Conservation (phyloP, 192 early-diverging fungal species). For the Spinellus fusiger region DNA sequence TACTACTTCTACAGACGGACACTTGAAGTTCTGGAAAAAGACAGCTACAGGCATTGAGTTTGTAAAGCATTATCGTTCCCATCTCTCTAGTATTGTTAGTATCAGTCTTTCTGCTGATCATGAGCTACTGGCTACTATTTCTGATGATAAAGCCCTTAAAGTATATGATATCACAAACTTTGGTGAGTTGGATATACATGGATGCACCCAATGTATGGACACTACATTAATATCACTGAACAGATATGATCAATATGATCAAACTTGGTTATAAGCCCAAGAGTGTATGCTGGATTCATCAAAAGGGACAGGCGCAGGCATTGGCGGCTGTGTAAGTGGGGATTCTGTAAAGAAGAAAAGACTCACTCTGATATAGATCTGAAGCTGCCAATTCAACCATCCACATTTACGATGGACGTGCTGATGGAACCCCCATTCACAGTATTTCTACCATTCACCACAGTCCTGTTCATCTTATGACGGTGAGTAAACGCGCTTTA, state of each 20-base stretch:
- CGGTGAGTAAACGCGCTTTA: constrained; percentile 21
- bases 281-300: constrained; percentile 79
- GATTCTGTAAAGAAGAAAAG: not conserved
- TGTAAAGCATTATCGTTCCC: constrained; percentile 94
- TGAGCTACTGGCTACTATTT: constrained; percentile 72
- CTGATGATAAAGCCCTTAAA: constrained; percentile 82
- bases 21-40: constrained; percentile 99
- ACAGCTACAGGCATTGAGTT: constrained; percentile 89
- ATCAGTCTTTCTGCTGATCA: constrained; percentile 69
- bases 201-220: not conserved
- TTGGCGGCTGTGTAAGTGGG: constrained; percentile 68
- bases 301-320: constrained; percentile 76
- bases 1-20: constrained; percentile 92
- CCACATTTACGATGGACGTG: constrained; percentile 80
- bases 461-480: constrained; percentile 72
- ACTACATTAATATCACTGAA: not conserved
- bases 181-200: constrained; percentile 41
- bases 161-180: constrained; percentile 96
- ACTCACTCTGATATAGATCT: constrained; percentile 45
- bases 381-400: constrained; percentile 66
- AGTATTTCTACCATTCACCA: constrained; percentile 62
- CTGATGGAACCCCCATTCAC: constrained; percentile 54
- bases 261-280: constrained; percentile 70
- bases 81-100: constrained; percentile 57
- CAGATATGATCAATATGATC: constrained; percentile 97